Evolutionary conservation across 331 rosid genomes (phyloP), one percentile per base, ranked within the genome.

Genomic region (Rhamnella rubrinervis): DNA sequence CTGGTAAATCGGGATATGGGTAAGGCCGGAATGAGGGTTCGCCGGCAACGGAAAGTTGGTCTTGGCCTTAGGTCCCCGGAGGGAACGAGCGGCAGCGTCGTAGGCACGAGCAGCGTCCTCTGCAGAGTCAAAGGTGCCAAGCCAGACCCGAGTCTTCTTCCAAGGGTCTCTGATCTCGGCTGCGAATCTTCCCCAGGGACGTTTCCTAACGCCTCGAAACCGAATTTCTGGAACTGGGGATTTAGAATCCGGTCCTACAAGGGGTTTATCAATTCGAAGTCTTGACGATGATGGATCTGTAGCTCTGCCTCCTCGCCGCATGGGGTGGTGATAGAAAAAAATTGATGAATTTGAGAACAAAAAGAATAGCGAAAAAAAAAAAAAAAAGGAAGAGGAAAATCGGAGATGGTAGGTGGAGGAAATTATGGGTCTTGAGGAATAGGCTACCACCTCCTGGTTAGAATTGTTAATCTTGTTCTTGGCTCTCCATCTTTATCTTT

Each of bases 141-240:
- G 88, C 98, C 98, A 92, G 6, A 89, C 96, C 23, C 95, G 91
- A 1, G 88, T 78, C 61, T 89, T 92, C 77, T 81, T 92, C 96
- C 83, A 86, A 2, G 98, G 98, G 85, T 92, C 98, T 73, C 96
- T 71, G 68, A 92, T 92, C 84, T 92, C 96, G 8, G 98, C 98
- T 0, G 96, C 96, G 85, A 83, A 89, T 68, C 96, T 71, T 1
- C 98, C 95, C 95, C 92, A 89, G 0, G 92, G 96, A 0, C 92
- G 84, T 89, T 92, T 92, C 63, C 98, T 67, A 0, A 92, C 96
- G 49, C 98, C 96, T 61, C 96, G 80, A 81, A 77, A 92, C 47
- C 92, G 75, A 65, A 80, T 76, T 58, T 89, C 91, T 23, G 73
- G 78, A 59, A 62, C 61, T 52, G 73, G 52, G 56, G 70, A 71